Evolutionary conservation across 768 basidiomycete genomes (phyloP).

Genomic region (Omphalotus guepiniiformis): DNA sequence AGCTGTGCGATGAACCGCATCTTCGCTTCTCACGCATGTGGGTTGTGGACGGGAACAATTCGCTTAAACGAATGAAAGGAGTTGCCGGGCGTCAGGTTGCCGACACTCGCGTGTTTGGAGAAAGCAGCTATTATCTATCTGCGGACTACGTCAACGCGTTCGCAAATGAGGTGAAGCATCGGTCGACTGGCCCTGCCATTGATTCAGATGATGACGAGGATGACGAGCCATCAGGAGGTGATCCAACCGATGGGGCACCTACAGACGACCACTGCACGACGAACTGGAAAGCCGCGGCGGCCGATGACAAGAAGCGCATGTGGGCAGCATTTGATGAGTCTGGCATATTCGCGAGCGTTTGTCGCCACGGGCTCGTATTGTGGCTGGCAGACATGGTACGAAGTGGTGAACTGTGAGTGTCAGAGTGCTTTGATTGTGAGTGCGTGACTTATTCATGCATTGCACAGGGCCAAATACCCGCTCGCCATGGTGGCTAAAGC

Average conservation of each 20-base stretch:
- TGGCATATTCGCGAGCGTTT: slow-evolving; percentile 32
- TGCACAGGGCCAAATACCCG: slow-evolving; percentile 24
- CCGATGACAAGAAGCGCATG: slow-evolving; percentile 26
- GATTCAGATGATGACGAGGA: slow-evolving; percentile 15
- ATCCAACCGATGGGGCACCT: background rate
- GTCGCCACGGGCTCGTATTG: no score
- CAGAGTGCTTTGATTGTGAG: background rate
- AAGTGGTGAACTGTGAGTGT: slow-evolving; percentile 32
- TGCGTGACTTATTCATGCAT: background rate
- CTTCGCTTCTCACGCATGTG: no score
- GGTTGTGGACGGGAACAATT: no score
- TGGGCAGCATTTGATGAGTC: slow-evolving; percentile 33
- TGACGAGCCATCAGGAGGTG: background rate
- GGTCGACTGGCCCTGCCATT: slow-evolving; percentile 6
- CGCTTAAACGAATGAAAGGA: no score
- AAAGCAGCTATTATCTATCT: slow-evolving; percentile 32
- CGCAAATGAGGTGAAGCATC: slow-evolving; percentile 23
- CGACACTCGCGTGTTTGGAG: slow-evolving; percentile 20
- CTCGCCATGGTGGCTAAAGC: slow-evolving; percentile 19
- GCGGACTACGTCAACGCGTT: slow-evolving; percentile 25
- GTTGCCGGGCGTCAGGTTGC: no score
- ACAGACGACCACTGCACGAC: slow-evolving; percentile 16
- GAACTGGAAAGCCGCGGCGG: slow-evolving; percentile 27
- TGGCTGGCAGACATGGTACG: slow-evolving; percentile 28
- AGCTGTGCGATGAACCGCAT: no score